Base-by-base conservation (phyloP, 345 rosid genomes). In the Acer yangbiense region DNA sequence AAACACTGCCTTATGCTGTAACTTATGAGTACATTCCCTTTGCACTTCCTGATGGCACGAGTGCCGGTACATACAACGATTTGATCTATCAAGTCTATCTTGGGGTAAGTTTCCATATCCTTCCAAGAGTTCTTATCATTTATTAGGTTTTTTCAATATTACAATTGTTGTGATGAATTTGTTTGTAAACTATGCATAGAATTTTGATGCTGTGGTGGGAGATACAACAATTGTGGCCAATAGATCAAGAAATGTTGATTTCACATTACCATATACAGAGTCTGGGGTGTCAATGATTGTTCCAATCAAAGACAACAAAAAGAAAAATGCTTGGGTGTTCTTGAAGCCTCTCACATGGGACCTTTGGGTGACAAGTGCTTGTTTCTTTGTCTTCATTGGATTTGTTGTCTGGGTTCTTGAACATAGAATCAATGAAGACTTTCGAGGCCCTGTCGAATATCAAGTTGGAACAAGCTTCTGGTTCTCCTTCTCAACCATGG, bases 401-500 rank as follows among this genome's bases (percentile, higher is more conserved):
- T 87, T 88, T 16, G 85, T 83, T 1, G 84, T 95, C 7, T 93
- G 98, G 98, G 69, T 87, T 16, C 89, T 95, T 21, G 93, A 95
- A 70, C 94, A 91, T 27, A 81, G 89, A 67, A 78, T 89, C 7
- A 93, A 91, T 69, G 78, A 85, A 55, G 98, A 91, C 50, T 93
- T 93, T n/a, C 74, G 80, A 0, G 98, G 97, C 18, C 89, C 90
- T 0, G 62, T 73, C 64, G 35, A 39, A 0, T 46, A 88, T 73
- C 94, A 91, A 79, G 78, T 76, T 8, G 89, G 92, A 50, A 86
- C 90, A 0, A 80, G 87, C 74, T 16, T 92, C 65, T 92, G 94
- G 93, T 94, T 92, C 68, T 89, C 98, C 64, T 92, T 94, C 89
- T 88, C 97, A 0, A 92, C 87, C 46, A 80, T 92, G 87, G 88